Evolutionary conservation across 345 rosid species (phyloP).

Genomic region (Physaria fendleri): DNA sequence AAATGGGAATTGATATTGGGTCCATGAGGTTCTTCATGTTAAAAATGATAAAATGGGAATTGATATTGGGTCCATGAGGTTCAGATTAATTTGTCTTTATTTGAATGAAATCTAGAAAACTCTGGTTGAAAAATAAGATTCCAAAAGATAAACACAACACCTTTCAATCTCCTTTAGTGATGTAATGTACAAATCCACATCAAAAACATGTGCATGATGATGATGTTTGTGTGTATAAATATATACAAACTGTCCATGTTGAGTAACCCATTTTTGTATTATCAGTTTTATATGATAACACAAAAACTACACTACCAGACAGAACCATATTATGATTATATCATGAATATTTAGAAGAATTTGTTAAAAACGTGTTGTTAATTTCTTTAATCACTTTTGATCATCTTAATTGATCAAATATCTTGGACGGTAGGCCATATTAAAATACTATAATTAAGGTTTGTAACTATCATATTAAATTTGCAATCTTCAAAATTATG

Average conservation of each 20-base stretch:
- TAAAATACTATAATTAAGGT: not conserved
- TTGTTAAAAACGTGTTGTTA: too few relatives aligned
- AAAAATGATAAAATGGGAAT: conserved; percentile 4
- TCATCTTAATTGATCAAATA: not conserved
- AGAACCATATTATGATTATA: too few relatives aligned
- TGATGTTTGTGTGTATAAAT: too few relatives aligned
- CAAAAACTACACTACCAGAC: too few relatives aligned
- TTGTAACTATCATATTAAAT: not conserved
- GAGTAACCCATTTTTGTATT: not conserved
- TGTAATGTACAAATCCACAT: conserved; percentile 27
- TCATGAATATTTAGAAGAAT: too few relatives aligned
- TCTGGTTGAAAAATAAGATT: conserved; percentile 11
- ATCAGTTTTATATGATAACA: too few relatives aligned
- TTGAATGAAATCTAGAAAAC: conserved; percentile 9
- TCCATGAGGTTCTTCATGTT: conserved; percentile 19
- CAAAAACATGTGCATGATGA: conserved; percentile 24
- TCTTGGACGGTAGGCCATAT: not conserved
- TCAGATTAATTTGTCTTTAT: conserved; percentile 14
- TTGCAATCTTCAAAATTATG: not conserved
- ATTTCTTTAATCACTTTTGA: too few relatives aligned
- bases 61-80: conserved; percentile 18
- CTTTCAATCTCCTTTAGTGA: conserved; percentile 26
- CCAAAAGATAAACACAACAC: conserved; percentile 11
- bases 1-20: conserved; percentile 15
- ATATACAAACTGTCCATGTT: conserved; percentile 17